A percentile compares a stretch with the other conserved stretches of the same genome.
Evolutionary conservation across 2,329 filamentous ascomycete genomes (phyloP).

Genomic region (Onygenales sp.): DNA sequence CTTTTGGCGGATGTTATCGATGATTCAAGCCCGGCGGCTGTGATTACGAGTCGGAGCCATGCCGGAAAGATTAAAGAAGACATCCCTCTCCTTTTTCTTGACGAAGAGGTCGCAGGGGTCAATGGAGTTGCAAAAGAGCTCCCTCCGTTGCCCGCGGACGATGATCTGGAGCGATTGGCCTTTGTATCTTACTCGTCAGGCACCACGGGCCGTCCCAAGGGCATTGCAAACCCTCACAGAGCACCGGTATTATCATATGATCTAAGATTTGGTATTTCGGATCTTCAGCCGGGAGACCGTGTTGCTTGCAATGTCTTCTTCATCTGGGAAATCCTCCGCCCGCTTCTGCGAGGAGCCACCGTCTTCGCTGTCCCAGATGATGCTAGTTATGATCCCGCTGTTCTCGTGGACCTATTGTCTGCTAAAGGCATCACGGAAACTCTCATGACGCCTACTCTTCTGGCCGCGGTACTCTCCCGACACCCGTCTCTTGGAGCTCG

Average conservation of each 20-base stretch:
- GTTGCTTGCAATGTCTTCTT: conserved; percentile 88
- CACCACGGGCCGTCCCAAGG: conserved; percentile 70
- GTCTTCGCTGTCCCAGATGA: conserved; percentile 67
- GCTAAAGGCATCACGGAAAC: conserved; percentile 64
- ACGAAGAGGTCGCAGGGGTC: conserved; percentile 30
- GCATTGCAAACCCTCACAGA: conserved; percentile 69
- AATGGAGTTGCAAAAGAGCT: conserved; percentile 10
- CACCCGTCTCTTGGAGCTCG: conserved; percentile 56
- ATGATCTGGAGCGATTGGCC: conserved; percentile 63
- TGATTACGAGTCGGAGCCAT: conserved; percentile 59
- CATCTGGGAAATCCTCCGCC: conserved; percentile 74
- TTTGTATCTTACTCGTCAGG: conserved; percentile 78
- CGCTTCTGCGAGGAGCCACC: conserved; percentile 65
- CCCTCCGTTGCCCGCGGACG: conserved; percentile 48
- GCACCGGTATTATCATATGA: conserved; percentile 67
- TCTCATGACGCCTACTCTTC: conserved; percentile 71
- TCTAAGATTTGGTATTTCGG: conserved; percentile 59
- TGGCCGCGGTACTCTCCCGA: conserved; percentile 63
- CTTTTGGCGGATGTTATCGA: conserved; percentile 67
- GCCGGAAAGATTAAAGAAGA: conserved; percentile 54
- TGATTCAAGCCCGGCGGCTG: conserved; percentile 61
- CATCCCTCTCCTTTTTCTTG: conserved; percentile 54
- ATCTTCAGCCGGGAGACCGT: conserved; percentile 61
- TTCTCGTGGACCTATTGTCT: conserved; percentile 61
- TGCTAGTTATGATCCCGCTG: conserved; percentile 65